phyloP scores from a whole-genome alignment of 257 asterid species.

The Nicotiana paniculata region DNA sequence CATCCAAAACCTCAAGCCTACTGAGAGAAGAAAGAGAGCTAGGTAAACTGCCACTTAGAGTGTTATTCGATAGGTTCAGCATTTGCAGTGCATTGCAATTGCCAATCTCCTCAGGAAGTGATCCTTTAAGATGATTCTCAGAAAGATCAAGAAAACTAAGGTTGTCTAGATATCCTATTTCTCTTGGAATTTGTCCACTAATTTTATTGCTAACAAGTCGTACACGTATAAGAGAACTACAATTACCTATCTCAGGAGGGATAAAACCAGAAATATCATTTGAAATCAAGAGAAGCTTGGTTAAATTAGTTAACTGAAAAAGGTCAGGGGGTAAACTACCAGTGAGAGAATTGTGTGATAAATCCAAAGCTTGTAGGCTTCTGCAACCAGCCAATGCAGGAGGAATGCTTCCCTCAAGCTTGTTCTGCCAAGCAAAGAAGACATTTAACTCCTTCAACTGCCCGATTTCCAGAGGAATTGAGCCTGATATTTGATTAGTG shows the following conservation, averaged over 20 bases:
- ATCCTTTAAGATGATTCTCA: constrained; percentile 40
- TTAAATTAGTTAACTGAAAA: constrained; percentile 54
- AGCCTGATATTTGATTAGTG: constrained; percentile 58
- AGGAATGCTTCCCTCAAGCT: constrained; percentile 68
- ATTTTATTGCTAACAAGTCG: constrained; percentile 54
- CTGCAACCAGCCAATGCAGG: constrained; percentile 44
- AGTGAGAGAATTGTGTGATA: constrained; percentile 52
- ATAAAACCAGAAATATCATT: constrained; percentile 60
- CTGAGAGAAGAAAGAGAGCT: constrained; percentile 44
- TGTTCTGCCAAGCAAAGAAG: constrained; percentile 77
- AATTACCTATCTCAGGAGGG: constrained; percentile 60
- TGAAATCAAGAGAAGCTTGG: constrained; percentile 58
- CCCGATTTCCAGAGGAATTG: constrained; percentile 59
- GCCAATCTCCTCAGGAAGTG: constrained; percentile 57
- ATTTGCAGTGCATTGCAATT: constrained; percentile 56
- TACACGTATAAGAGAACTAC: constrained; percentile 52
- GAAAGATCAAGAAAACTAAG: constrained; percentile 80
- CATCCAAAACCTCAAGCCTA: constrained; percentile 51
- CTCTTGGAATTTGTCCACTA: constrained; percentile 53
- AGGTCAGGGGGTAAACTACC: constrained; percentile 54
- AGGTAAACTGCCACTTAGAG: constrained; percentile 44
- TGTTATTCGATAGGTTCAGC: constrained; percentile 59
- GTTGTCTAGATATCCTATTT: constrained; percentile 37
- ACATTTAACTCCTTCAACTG: constrained; percentile 39
- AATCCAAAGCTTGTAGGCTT: constrained; percentile 71